Evolutionary conservation across 148 eudicot genomes (phyloP), one percentile per base, ranked within the genome.

Genomic region (Selenicereus undatus): DNA sequence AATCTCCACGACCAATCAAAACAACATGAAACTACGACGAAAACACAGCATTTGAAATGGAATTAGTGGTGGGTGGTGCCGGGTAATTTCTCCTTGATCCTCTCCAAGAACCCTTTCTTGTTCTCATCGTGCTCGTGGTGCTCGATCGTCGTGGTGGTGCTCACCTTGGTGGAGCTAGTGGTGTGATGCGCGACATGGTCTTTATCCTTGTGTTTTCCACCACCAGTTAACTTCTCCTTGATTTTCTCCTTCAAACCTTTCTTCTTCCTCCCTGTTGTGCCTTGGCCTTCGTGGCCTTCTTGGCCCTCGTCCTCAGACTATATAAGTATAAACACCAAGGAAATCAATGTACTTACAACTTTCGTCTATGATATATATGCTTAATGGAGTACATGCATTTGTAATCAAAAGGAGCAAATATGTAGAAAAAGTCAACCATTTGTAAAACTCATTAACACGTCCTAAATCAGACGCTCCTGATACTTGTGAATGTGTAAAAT

Each of bases 201-300:
- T 48, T 87, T 73, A 35, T 81, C 82, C 24, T 85, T 85, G 76
- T 82, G 87, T 73, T 88, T 87, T 6, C 90, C 89, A 8, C 88
- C 35, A 11, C 71, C 88, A 0, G 82, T 80, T 39, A 90, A 62
- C 71, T 88, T 92, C 79, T 94, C 96, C 86, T 92, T 92, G 14
- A 94, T 84, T 66, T 91, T 94, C 85, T 88, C 87, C 6, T 79
- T 89, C 51, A 91, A 42, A 10, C 94, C 97, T 54, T 93, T 90
- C 87, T 90, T 92, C 90, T 88, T 87, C 79, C 83, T 88, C 82
- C 92, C 88, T 11, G 71, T 65, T 27, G 32, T 65, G 10, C 14
- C 27, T 12, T 6, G 6, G 16, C 85, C 93, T 32, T 12, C 22
- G 0, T 48, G 51, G 51, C 86, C 91, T 35, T 85, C 93, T 29